Percentiles rank a stretch among this genome's conserved stretches.
Conservation (phyloP, 176 grass and related monocot species). For the Raddia guianensis region DNA sequence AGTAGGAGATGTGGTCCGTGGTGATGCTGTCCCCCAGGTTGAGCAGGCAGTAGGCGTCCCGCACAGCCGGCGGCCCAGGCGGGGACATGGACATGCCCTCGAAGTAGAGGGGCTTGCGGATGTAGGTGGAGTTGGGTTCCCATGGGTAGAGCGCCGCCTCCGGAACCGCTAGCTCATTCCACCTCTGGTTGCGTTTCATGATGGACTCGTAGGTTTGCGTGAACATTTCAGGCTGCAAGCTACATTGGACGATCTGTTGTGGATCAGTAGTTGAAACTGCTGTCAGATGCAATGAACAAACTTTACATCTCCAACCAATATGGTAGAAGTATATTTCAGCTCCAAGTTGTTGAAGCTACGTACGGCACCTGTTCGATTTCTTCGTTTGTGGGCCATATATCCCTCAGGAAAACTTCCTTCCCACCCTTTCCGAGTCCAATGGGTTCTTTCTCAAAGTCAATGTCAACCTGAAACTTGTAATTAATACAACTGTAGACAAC, state of each 20-base stretch:
- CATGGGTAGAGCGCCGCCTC: slow-evolving; percentile 54
- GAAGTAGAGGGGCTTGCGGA: slow-evolving; percentile 85
- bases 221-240: slow-evolving; percentile 60
- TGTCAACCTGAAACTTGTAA: slow-evolving; percentile 65
- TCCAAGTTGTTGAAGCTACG: background rate
- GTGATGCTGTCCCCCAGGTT: slow-evolving; percentile 94
- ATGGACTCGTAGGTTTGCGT: slow-evolving; percentile 51
- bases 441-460: slow-evolving; percentile 91
- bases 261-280: background rate
- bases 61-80: slow-evolving; percentile 65
- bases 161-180: slow-evolving; percentile 48
- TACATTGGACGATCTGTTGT: slow-evolving; percentile 48
- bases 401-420: slow-evolving; percentile 76
- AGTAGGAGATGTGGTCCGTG: slow-evolving; percentile 88
- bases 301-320: too few species aligned
- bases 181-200: slow-evolving; percentile 48
- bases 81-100: slow-evolving; percentile 91
- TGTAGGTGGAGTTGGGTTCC: slow-evolving; percentile 85
- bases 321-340: too few species aligned
- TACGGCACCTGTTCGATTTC: slow-evolving; percentile 70
- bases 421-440: slow-evolving; percentile 88
- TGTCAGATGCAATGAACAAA: background rate
- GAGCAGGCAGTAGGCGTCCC: slow-evolving; percentile 80
- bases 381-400: slow-evolving; percentile 94
- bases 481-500: too few species aligned